Conservation (phyloP, 106 monocot genomes). For the Amphibolis antarctica region DNA sequence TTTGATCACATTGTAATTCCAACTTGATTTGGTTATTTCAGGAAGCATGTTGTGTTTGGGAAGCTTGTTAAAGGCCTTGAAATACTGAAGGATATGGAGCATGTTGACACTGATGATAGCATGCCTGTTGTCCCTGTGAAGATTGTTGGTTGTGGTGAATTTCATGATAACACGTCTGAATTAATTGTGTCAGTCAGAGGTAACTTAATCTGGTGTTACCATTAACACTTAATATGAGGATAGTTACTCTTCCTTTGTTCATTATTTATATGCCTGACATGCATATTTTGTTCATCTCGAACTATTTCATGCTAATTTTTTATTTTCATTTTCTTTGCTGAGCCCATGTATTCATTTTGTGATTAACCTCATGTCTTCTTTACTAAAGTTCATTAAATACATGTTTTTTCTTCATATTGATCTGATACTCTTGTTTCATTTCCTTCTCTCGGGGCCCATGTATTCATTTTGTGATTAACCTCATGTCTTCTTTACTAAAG, state of each 20-base stretch:
- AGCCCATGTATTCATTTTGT: too few species aligned
- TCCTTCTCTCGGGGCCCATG: too few species aligned
- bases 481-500: too few species aligned
- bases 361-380: too few species aligned
- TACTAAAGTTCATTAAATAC: too few species aligned
- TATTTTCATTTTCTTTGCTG: too few species aligned
- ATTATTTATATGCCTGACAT: neutral
- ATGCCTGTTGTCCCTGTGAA: constrained; percentile 67
- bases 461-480: too few species aligned
- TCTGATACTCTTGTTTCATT: too few species aligned
- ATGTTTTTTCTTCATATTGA: too few species aligned
- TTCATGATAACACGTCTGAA: constrained; percentile 19
- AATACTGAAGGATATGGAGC: constrained; percentile 65
- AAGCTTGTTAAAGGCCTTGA: constrained; percentile 73
- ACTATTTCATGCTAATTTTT: too few species aligned
- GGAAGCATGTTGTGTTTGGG: constrained; percentile 98
- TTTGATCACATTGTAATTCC: too few species aligned
- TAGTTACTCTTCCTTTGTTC: neutral
- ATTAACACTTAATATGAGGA: too few species aligned
- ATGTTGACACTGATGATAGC: constrained; percentile 57
- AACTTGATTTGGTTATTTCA: constrained; percentile 9
- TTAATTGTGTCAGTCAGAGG: constrained; percentile 22
- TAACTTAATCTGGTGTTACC: neutral
- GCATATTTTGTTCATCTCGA: neutral
- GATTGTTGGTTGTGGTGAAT: constrained; percentile 73